Evolutionary conservation across 768 basidiomycete genomes (phyloP).

Genomic region (Sporobolomyces pararoseus): DNA sequence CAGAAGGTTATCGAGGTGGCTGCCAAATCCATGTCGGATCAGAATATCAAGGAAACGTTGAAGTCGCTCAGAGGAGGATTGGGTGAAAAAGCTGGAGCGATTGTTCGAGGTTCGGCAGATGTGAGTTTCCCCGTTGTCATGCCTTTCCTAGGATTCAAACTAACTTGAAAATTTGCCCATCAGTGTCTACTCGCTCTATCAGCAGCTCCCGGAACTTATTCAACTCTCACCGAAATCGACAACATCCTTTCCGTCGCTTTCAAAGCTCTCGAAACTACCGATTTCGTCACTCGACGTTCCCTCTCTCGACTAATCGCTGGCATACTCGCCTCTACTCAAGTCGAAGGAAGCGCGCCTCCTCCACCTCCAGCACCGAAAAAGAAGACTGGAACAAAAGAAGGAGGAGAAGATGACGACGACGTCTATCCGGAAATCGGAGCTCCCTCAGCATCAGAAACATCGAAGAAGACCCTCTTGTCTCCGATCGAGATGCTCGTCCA

Average conservation of each 20-base stretch:
- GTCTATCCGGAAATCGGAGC: conserved; percentile 53
- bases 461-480: conserved; percentile 65
- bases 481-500: conserved; percentile 76
- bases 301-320: conserved; percentile 77
- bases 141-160: background rate
- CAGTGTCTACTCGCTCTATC: conserved; percentile 17
- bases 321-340: conserved; percentile 76
- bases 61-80: conserved; percentile 75
- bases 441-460: conserved; percentile 55
- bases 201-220: conserved; percentile 56
- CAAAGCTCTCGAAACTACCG: conserved; percentile 72
- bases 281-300: conserved; percentile 75
- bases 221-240: conserved; percentile 70
- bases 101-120: conserved; percentile 78
- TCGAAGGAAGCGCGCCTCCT: conserved; percentile 57
- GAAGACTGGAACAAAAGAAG: conserved; percentile 55
- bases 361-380: conserved; percentile 52
- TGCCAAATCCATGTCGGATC: conserved; percentile 77
- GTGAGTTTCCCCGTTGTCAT: conserved; percentile 53
- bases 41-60: conserved; percentile 69
- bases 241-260: conserved; percentile 63
- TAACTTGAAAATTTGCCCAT: background rate
- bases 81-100: conserved; percentile 73
- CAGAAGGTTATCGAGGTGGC: conserved; percentile 75
- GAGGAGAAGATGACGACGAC: conserved; percentile 57